Evolutionary conservation across 2,329 filamentous ascomycete genomes (phyloP), one percentile per base, ranked within the genome.

Genomic region (Penicillium sp.): DNA sequence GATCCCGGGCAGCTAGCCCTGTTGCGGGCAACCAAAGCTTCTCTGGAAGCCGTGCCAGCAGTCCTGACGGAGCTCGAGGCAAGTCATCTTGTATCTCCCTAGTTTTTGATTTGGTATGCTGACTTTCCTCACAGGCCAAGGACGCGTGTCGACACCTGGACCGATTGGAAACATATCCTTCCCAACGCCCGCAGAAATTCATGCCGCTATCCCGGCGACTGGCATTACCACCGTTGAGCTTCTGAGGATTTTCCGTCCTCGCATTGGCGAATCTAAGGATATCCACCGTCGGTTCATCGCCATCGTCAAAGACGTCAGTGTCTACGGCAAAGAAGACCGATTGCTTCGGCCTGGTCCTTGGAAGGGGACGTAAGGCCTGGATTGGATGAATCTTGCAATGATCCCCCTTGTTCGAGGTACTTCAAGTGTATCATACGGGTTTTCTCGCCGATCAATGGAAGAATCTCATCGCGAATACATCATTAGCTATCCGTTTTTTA

Each of bases 1-100:
- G 77, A 41, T 83, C 79, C 27, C 76, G 81, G 53, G 76, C 76
- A 47, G 77, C 72, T 14, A 83, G 80, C 57, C 81, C 77, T 68
- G 69, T 69, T 55, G 61, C 74, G 59, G 60, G 68, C 57, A 63
- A 41, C 27, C 67, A 59, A 56, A 63, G 58, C 53, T 63, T 70
- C 49, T 60, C 61, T 31, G 71, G 69, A 48, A 77, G 73, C 54
- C 74, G 74, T 53, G 73, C 75, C 26, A 73, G 70, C 57, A 79
- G 76, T 53, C 75, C 77, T 43, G 75, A 75, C 29, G 66, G 59
- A 43, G 52, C 65, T 19, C 67, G 66, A 67, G 71, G 69, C 63
- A 68, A 56, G 68, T 56, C 13, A 27, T 16, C 10, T 8, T 44
- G 22, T 19, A 46, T 13, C 19, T 27, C 9, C 6, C 14, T 14